Evolutionary conservation across 2,329 filamentous ascomycete species (phyloP), one percentile per base, ranked within the genome.

Genomic region (Trichoderma brevicompactum): DNA sequence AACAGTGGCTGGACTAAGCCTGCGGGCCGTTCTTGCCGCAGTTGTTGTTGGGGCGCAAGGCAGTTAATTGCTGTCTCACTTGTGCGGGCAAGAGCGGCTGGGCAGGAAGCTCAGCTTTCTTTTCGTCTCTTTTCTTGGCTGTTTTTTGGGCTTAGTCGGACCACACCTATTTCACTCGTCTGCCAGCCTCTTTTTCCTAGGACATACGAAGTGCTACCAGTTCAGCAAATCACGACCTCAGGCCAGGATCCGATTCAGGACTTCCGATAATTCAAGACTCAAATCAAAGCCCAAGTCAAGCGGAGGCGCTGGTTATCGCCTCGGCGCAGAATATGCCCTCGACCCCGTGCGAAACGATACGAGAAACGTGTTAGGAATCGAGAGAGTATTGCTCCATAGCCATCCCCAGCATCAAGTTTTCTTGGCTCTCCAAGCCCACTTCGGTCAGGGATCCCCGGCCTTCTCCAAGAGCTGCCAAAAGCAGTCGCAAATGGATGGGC

Each of bases 1-100:
- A 34, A 32, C 10, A 53, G 60, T 63, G 60, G 49, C 60, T 63
- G 60, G 60, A 44, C 49, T 63, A 63, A 49, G 40, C 53, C 40
- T 23, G 50, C 60, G 60, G 60, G 40, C 60, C 60, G 60, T 52
- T 53, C 28, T 63, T 54, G 60, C 60, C 60, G 48, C 40, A 38
- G 40, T 28, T 63, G 60, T 7, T 54, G 56, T 50, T 36, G 43
- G 43, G 44, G 56, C 40, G 23, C 23, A 28, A 28, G 34, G 56
- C 44, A 46, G 48, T 7, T 43, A 17, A 34, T 7, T 17, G 36
- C 36, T 63, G 60, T 63, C 60, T 63, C 38, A 46, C 60, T n/a
- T 44, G 17, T 7, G 32, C 40, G 46, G 40, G 60, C 60, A 63
- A 17, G 60, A 54, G 49, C 28, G 32, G 12, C 28, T 19, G 44